Base-by-base conservation (phyloP, 257 asterid genomes). In the Agastache rugosa region DNA sequence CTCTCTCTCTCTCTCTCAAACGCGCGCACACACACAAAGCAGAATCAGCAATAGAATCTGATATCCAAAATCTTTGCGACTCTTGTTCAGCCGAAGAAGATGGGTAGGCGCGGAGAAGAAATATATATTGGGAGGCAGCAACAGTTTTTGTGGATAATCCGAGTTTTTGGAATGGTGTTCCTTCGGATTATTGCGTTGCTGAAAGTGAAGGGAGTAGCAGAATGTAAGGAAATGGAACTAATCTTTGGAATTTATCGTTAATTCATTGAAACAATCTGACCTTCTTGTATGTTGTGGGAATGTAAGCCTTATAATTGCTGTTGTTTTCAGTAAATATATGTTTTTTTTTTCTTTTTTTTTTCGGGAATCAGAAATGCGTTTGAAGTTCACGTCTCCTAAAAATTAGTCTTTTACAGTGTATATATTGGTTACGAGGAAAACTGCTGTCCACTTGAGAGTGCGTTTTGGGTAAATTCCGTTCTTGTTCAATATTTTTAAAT, bases 81-180 rank as follows among this genome's bases (percentile, higher is more conserved):
- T 59, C 23, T 61, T 66, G 23, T 81, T 71, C 92, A 92, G 97
- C 87, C 8, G 96, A 88, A 58, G 97, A 92, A 84, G 97, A 92
- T 78, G 91, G 85, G 7, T 88, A 83, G 81, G 74, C 0, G 65
- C 20, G 22, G n/a, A 22, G 81, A 70, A 54, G 51, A 58, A 55
- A 2, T 35, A 37, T 50, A 12, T 44, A 10, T 29, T 19, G 73
- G 60, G 55, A 55, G 48, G 71, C 74, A 74, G 75, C 80, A 42
- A 23, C 60, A 59, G n/a, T 69, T 75, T 42, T 67, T 42, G 27
- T 41, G 22, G n/a, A 53, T 50, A 58, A 45, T 54, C 53, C 3
- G 74, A 76, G 74, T 54, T 54, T 25, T 67, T 47, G 48, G 9
- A 15, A 31, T 12, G 27, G 71, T 20, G 14, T 20, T 29, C 47